Base-by-base conservation (phyloP, 768 basidiomycete species). In the Xerocomus spinulosus region DNA sequence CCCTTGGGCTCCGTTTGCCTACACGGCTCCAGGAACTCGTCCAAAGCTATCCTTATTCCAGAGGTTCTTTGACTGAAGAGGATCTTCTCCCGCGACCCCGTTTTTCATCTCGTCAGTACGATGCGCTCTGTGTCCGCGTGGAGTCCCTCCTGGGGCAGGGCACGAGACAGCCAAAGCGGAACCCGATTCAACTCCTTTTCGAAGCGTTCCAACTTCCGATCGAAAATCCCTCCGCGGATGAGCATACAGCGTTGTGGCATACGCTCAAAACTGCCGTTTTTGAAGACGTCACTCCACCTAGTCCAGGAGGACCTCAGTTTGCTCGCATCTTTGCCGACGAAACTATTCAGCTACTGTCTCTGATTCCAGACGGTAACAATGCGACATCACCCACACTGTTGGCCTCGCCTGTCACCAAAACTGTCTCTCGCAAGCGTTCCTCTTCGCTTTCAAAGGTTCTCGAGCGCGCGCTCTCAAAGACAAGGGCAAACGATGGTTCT, bases 11-110 rank as follows among this genome's bases (percentile, higher is more conserved):
- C 49, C 71, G 78, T 44, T 74, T 89, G 72, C 87, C 88, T 3
- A 76, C 75, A 17, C 83, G 87, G 26, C 76, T 91, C 3, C 69
- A 78, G 17, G 85, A 89, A 50, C 77, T 90, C 5, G 78, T 89
- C 29, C 73, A 78, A 45, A 66, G 78, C 23, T 91, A 90, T 54
- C 87, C 87, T 5, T 88, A 83, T 60, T 50, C 38, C 48, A 64
- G 66, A 53, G 50, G 50, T 54, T 53, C 67, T 10, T 33, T 47
- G 9, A 35, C 63, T 32, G 67, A 74, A 41, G 58, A 73, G 24
- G 67, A 70, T 51, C 71, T 85, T 28, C 71, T 87, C 14, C 71
- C 83, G 3, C 76, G 75, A 8, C 82, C 87, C 5, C 80, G 77
- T 1, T 82, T 89, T 58, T 80, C 86, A 5, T 89, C 88, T 1